phyloP scores from a whole-genome alignment of 2,329 filamentous ascomycete genomes.

The Allantophomopsis cytisporea region DNA sequence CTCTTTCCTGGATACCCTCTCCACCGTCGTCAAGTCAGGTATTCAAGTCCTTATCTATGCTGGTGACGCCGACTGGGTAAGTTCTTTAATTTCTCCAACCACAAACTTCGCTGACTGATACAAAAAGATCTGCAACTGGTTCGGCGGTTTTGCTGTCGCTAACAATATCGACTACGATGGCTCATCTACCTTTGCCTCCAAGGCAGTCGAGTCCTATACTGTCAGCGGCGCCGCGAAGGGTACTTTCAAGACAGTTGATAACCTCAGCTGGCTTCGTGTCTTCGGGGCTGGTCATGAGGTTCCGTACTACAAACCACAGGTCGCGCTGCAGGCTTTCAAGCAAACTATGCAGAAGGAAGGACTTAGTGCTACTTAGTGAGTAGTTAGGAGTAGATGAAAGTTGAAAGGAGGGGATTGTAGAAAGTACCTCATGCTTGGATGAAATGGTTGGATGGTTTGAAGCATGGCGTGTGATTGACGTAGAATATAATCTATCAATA shows the following conservation, averaged over 20 bases:
- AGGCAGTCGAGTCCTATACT: conserved; percentile 26
- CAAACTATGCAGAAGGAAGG: conserved; percentile 26
- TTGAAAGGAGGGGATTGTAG: too few relatives aligned
- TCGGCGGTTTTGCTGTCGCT: conserved; percentile 31
- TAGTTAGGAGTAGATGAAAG: too few relatives aligned
- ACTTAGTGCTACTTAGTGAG: conserved; percentile 19
- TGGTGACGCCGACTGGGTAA: conserved; percentile 36
- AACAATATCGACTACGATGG: conserved; percentile 29
- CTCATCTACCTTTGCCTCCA: conserved; percentile 24
- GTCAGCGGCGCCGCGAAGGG: conserved; percentile 32
- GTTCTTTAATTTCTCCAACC: too few relatives aligned
- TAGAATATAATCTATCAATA: too few relatives aligned
- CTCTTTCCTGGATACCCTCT: conserved; percentile 28
- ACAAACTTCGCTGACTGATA: too few relatives aligned
- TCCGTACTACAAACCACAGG: conserved; percentile 21
- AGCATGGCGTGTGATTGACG: too few relatives aligned
- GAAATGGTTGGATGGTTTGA: too few relatives aligned
- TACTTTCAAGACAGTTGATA: conserved; percentile 33
- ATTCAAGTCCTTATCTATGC: conserved; percentile 38
- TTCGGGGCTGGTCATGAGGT: conserved; percentile 30
- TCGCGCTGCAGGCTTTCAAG: conserved; percentile 29
- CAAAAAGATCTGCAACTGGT: conserved; percentile 36
- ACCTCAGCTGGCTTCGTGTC: conserved; percentile 33
- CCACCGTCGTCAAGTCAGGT: conserved; percentile 29
- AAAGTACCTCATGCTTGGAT: too few relatives aligned